These are phyloP conservation scores for Fomitopsis schrenkii DNA, from an alignment of 1,284 basidiomycete species.

Conservation along the genomic window DNA sequence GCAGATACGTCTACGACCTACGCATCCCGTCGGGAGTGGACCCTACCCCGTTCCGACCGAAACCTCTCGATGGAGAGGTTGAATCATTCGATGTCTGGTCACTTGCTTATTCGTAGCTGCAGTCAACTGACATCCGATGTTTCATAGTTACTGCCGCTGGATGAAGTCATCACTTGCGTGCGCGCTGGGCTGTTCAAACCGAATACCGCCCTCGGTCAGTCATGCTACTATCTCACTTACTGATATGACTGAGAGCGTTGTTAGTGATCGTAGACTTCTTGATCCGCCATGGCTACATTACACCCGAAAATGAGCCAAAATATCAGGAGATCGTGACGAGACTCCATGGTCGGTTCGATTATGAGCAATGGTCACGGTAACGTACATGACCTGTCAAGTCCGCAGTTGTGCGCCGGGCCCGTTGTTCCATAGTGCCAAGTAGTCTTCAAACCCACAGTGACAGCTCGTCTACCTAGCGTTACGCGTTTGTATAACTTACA, in stretches of 20 bases:
- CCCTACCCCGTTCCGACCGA: slow-evolving; percentile 51
- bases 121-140: neutral
- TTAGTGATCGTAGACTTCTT: slow-evolving; percentile 65
- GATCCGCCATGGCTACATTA: slow-evolving; percentile 73
- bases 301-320: slow-evolving; percentile 73
- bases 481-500: no score
- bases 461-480: no score
- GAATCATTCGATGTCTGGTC: slow-evolving; percentile 76
- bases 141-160: slow-evolving; percentile 53
- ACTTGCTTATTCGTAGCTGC: neutral
- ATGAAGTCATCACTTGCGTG: slow-evolving; percentile 53
- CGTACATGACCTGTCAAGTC: neutral
- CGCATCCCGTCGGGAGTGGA: slow-evolving; percentile 54
- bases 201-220: slow-evolving; percentile 75
- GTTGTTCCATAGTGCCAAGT: no score
- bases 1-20: slow-evolving; percentile 80
- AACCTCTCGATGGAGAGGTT: slow-evolving; percentile 89
- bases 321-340: slow-evolving; percentile 70
- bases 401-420: neutral
- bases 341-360: slow-evolving; percentile 67
- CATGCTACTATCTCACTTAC: neutral
- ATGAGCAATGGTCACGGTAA: slow-evolving; percentile 36
- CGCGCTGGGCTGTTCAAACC: slow-evolving; percentile 75
- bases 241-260: neutral
- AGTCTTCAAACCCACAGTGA: no score